phyloP scores from a whole-genome alignment of 2,329 filamentous ascomycete species.

The Pseudogymnoascus sp. region DNA sequence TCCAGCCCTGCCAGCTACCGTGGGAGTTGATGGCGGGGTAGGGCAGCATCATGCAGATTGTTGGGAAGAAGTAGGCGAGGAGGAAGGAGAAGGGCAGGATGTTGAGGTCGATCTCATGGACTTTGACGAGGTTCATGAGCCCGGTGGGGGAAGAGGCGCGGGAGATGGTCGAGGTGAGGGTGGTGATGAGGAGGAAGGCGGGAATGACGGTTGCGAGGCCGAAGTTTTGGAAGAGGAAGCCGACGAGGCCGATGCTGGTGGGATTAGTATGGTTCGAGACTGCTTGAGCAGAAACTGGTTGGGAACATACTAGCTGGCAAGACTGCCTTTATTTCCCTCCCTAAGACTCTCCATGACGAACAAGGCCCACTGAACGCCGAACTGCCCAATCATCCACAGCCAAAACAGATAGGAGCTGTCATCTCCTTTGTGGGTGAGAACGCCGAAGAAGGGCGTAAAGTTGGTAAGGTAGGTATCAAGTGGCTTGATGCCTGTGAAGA shows the following conservation, averaged over 20 bases:
- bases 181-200: not conserved
- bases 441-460: slow-evolving; percentile 5
- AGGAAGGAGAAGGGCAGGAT: not conserved
- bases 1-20: slow-evolving; percentile 2
- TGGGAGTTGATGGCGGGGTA: slow-evolving; percentile 1
- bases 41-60: not conserved
- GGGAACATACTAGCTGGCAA: not conserved
- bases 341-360: slow-evolving; percentile 1
- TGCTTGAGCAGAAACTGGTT: not conserved
- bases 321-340: not conserved
- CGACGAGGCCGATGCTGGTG: not conserved
- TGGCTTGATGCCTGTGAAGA: slow-evolving; percentile 11
- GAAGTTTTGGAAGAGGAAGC: not conserved
- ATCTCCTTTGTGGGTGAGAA: not conserved
- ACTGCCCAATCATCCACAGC: slow-evolving; percentile 7
- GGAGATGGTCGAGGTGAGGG: not conserved
- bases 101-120: not conserved
- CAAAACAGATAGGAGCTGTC: slow-evolving; percentile 5
- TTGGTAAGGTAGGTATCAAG: not conserved
- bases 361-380: not conserved
- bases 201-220: not conserved
- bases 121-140: not conserved
- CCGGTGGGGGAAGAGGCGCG: not conserved
- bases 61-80: not conserved
- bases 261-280: not conserved